Base-by-base conservation (phyloP, 1,139 yeast species). In the Debaryomyces nepalensis region DNA sequence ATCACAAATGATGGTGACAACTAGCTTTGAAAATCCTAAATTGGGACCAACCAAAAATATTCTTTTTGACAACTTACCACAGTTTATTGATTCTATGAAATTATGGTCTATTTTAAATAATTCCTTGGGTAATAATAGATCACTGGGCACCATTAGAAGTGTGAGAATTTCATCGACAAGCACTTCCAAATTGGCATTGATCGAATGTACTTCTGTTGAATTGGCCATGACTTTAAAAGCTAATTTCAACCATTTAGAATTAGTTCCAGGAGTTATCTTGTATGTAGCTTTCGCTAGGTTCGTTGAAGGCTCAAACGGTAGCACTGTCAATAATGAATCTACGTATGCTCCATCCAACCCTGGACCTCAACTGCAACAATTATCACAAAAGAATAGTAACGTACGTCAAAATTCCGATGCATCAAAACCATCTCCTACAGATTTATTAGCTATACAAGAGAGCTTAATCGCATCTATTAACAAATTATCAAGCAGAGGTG, bases 201-300 rank as follows among this genome's bases (percentile, higher is more conserved):
- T 87, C 23, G 95, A 87, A 61, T 90, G 88, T 63, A 72, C 78
- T 4, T 70, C 75, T 27, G 67, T 86, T 10, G 96, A 88, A 37
- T 70, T 82, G 30, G 96, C 98, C 9, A 81, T 87, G 74, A 77
- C 75, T 35, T 88, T 96, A 38, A 84, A 84, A 56, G 85, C 87
- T 4, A 80, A 75, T 38, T 77, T 90, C 56, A 87, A 86, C 56
- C 95, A 90, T 49, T 81, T 84, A 52, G 97, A 91, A 58, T 72
- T 93, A 30, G 79, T 83, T 47, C 86, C 91, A 1, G 96, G 96
- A 0, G 70, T 74, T 33, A 73, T 79, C 21, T 76, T 87, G 57
- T 72, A 78, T 41, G 82, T 82, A 37, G 84, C 86, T 0, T 85
- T 84, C 70, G 91, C 89, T 3, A 81, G 80, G 54, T 70, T 84